Percentiles rank a stretch among this genome's conserved stretches.
Evolutionary conservation across 768 basidiomycete genomes (phyloP).

Genomic region (Boletus subparvulus): DNA sequence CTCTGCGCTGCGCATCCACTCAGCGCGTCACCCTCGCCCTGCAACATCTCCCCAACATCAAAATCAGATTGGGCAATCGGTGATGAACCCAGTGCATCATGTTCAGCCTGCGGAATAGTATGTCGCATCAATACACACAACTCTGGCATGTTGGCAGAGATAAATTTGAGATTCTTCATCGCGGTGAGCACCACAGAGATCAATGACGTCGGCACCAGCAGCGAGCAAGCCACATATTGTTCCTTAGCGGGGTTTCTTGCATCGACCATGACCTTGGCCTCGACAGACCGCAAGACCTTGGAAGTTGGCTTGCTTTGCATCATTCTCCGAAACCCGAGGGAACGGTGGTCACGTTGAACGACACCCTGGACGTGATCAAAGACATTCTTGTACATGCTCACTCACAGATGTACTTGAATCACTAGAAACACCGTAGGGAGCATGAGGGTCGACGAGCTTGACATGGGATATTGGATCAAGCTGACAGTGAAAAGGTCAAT

Average conservation of each 20-base stretch:
- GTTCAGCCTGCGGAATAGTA: conserved; percentile 15
- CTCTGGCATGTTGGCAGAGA: conserved; percentile 79
- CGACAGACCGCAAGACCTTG: too few relatives aligned
- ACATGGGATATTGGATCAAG: too few relatives aligned
- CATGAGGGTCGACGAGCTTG: too few relatives aligned
- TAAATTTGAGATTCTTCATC: conserved; percentile 92
- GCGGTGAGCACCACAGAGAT: conserved; percentile 86
- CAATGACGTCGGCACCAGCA: conserved; percentile 84
- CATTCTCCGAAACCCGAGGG: too few relatives aligned
- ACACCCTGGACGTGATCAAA: too few relatives aligned
- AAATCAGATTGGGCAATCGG: conserved; percentile 56
- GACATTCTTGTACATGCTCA: too few relatives aligned
- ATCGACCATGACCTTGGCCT: too few relatives aligned
- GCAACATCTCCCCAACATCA: conserved; percentile 88
- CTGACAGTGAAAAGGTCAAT: too few relatives aligned
- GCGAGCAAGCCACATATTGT: conserved; percentile 85
- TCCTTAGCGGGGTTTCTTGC: conserved; percentile 74
- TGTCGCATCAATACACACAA: conserved; percentile 22
- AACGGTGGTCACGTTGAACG: too few relatives aligned
- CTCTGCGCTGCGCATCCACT: conserved; percentile 79
- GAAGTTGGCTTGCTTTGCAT: too few relatives aligned
- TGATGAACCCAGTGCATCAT: conserved; percentile 18
- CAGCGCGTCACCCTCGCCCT: conserved; percentile 84
- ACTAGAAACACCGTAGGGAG: too few relatives aligned
- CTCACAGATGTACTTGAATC: too few relatives aligned